phyloP scores from a whole-genome alignment of 805 yeast genomes.

The Wickerhamiella lipophila region DNA sequence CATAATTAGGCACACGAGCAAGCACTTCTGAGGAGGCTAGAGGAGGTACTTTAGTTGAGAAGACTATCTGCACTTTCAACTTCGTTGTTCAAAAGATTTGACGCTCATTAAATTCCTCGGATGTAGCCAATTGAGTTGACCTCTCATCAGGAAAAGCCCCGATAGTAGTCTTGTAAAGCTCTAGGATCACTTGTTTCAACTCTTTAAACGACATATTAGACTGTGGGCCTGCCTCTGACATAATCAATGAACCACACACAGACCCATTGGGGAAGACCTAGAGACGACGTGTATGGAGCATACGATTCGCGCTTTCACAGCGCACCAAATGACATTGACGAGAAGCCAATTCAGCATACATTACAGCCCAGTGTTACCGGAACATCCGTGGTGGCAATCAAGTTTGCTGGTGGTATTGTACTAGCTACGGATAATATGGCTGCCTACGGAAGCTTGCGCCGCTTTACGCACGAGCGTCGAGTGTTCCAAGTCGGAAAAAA shows the following conservation, averaged over 20 bases:
- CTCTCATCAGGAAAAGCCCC: too few species aligned
- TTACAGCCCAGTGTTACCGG: slow-evolving; percentile 95
- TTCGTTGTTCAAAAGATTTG: too few species aligned
- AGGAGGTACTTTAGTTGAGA: too few species aligned
- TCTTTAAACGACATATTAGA: background rate
- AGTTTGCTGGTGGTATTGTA: slow-evolving; percentile 78
- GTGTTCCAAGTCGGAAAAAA: slow-evolving; percentile 69
- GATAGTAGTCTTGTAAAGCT: too few species aligned
- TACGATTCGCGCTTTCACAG: slow-evolving; percentile 43
- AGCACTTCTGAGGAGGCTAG: too few species aligned
- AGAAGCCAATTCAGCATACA: slow-evolving; percentile 65
- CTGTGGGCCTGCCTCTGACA: background rate
- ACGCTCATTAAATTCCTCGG: too few species aligned
- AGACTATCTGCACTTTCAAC: too few species aligned
- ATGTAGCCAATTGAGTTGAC: too few species aligned
- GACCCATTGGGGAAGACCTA: slow-evolving; percentile 89
- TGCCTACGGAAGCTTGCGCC: slow-evolving; percentile 86
- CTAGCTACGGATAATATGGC: slow-evolving; percentile 87
- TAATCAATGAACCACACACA: slow-evolving; percentile 85
- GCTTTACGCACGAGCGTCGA: slow-evolving; percentile 78
- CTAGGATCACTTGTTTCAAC: too few species aligned
- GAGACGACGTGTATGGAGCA: slow-evolving; percentile 64
- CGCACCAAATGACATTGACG: slow-evolving; percentile 34
- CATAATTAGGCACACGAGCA: too few species aligned
- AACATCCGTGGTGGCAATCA: slow-evolving; percentile 85